Evolutionary conservation across 805 yeast species (phyloP).

Genomic region (baker's yeast (Saccharomyces cerevisiae)): DNA sequence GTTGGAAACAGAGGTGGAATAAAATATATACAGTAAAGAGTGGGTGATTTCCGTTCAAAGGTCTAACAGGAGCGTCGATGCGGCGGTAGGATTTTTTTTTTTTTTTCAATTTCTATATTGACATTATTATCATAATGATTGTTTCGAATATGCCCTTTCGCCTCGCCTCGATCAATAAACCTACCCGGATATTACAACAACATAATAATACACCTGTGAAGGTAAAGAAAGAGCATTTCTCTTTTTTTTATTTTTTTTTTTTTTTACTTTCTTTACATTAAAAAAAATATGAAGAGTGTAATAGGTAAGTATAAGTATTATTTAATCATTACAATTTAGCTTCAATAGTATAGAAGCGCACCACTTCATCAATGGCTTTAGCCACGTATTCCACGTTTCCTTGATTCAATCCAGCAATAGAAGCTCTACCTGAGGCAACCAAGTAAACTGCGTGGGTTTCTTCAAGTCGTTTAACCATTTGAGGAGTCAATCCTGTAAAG

Average conservation of each 20-base stretch:
- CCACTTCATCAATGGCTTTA: constrained; percentile 71
- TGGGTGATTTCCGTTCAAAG: neutral
- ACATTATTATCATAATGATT: neutral
- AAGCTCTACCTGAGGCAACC: constrained; percentile 78
- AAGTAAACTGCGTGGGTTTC: constrained; percentile 73
- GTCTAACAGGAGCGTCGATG: neutral
- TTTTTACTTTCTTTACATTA: too few species aligned
- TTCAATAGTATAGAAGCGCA: constrained; percentile 35
- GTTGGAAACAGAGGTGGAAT: neutral
- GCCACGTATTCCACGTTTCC: constrained; percentile 74
- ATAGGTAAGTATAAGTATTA: neutral
- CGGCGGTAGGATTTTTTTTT: neutral
- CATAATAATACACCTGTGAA: neutral
- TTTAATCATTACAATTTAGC: constrained; percentile 16
- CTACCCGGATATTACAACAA: neutral
- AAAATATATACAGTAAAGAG: neutral
- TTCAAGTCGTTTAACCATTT: constrained; percentile 72
- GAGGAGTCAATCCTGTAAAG: constrained; percentile 74
- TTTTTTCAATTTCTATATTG: neutral
- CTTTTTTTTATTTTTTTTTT: neutral
- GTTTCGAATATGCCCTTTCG: neutral
- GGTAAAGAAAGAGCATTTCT: neutral
- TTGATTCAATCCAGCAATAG: constrained; percentile 87
- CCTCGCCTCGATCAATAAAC: neutral
- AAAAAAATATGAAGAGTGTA: neutral